Conservation (phyloP, 805 yeast species). For the Candida orba region DNA sequence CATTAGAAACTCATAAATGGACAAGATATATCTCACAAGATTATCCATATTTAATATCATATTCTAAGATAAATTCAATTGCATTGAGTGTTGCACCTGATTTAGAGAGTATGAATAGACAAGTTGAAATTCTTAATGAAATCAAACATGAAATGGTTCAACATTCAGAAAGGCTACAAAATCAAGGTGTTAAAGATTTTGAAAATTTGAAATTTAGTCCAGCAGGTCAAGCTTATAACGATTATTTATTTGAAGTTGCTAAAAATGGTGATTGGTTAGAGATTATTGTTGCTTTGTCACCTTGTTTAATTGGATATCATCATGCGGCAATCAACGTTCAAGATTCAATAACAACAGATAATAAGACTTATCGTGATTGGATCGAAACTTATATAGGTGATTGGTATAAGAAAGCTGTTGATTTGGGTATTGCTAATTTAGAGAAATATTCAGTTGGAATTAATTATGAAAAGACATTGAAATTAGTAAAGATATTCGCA, state of each 20-base stretch:
- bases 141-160: constrained; percentile 48
- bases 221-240: constrained; percentile 55
- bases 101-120: constrained; percentile 41
- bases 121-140: constrained; percentile 42
- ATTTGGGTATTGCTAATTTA: constrained; percentile 41
- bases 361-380: constrained; percentile 41
- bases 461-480: constrained; percentile 38
- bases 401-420: constrained; percentile 48
- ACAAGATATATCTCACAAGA: constrained; percentile 50
- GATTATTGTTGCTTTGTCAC: constrained; percentile 61
- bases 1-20: constrained; percentile 44
- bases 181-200: constrained; percentile 39
- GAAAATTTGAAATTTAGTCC: constrained; percentile 40
- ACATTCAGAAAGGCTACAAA: constrained; percentile 45
- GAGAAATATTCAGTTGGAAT: constrained; percentile 36
- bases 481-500: constrained; percentile 50
- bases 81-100: constrained; percentile 59
- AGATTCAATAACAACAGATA: constrained; percentile 26
- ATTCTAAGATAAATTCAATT: constrained; percentile 56
- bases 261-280: constrained; percentile 52
- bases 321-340: constrained; percentile 34
- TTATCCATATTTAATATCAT: constrained; percentile 60
- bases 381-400: constrained; percentile 52
- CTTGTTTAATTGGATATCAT: constrained; percentile 65
- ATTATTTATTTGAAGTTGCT: constrained; percentile 50